These are phyloP conservation scores for Cryphonectria japonica DNA, from an alignment of 2,329 filamentous ascomycete species.

Conservation along the genomic window DNA sequence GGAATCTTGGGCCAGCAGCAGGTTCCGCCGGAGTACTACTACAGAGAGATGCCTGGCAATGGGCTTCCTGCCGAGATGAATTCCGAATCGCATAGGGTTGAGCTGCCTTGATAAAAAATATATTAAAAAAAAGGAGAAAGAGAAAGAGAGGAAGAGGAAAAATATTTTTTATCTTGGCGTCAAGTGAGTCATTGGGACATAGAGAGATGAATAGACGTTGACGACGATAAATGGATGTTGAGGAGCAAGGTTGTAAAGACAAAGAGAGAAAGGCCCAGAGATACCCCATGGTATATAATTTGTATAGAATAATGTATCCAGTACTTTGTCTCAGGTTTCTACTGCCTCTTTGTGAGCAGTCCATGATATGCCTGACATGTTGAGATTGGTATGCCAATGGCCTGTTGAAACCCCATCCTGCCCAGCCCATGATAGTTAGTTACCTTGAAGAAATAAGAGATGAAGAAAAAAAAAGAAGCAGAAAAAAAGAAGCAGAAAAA, in stretches of 20 bases:
- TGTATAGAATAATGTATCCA: not conserved
- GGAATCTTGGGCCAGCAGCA: not conserved
- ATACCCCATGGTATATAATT: not conserved
- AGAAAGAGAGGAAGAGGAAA: not conserved
- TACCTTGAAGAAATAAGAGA: not conserved
- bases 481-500: not conserved
- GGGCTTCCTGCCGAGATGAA: not conserved
- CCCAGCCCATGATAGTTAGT: not conserved
- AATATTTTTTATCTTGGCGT: no score
- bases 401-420: not conserved
- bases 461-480: not conserved
- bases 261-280: no score
- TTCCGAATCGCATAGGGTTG: not conserved
- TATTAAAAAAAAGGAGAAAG: no score
- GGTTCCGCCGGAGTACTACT: not conserved
- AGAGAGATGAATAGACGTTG: no score
- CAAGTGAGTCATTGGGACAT: no score
- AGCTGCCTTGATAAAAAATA: not conserved
- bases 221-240: no score
- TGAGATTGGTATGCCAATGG: not conserved
- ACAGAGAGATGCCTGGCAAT: slow-evolving; percentile 1
- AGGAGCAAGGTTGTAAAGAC: no score
- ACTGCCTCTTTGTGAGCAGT: not conserved
- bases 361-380: not conserved
- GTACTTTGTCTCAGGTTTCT: not conserved